Base-by-base conservation (phyloP, 192 early-diverging fungal genomes). In the Rhizoclosmatium globosum region DNA sequence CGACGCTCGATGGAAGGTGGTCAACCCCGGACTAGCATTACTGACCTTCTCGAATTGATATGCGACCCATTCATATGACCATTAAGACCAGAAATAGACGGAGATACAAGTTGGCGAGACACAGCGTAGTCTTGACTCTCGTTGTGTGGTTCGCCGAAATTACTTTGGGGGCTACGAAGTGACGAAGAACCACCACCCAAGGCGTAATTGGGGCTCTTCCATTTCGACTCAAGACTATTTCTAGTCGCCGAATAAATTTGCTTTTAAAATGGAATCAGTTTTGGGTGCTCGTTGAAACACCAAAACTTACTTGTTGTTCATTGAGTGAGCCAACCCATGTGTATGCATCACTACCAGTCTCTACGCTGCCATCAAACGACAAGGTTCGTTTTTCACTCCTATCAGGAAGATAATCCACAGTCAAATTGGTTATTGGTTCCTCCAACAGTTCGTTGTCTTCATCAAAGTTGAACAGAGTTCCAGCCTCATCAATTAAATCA, bases 271-370 rank as follows among this genome's bases (percentile, higher is more conserved):
- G 47, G 45, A 47, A 69, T 69, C 39, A 69, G 47, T 4, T 19
- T 15, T 46, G 68, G 13, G 13, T 1, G 13, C 9, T 13, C 9
- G 31, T 21, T 39, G 17, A 44, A 3, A 13, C 45, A 19, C 17
- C 67, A 46, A 46, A 46, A 46, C 46, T 3, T 48, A 46, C 42
- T 72, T 72, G 48, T 19, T 53, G 53, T 57, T 72, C 70, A 17
- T 11, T 45, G 45, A 45, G 62, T 44, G 73, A 74, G 41, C 73
- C 73, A 60, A 74, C 60, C 73, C 73, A 74, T 19, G 57, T 74
- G 45, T 74, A 48, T 44, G 60, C 57, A n/a, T 74, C 73, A 47
- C 73, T 64, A 4, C 45, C 45, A 2, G 73, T 62, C n/a, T 6
- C 42, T 21, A 38, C 3, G 50, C 70, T 71, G 3, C 73, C 73